Evolutionary conservation across 2,329 filamentous ascomycete species (phyloP).

Genomic region (Ophiostoma australiae): DNA sequence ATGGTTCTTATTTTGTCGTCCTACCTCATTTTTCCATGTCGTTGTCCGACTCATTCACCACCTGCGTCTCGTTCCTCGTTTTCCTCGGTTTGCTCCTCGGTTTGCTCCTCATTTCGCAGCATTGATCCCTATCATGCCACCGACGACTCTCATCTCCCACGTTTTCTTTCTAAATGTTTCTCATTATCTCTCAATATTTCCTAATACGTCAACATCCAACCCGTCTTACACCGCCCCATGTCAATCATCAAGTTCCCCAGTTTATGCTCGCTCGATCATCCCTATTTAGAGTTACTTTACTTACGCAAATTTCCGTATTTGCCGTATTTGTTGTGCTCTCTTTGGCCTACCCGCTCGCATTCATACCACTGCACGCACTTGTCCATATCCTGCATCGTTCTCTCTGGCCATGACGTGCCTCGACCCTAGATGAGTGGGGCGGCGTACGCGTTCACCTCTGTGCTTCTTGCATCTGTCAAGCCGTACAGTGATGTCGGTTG

Average conservation of each 20-base stretch:
- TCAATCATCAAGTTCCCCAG: neutral
- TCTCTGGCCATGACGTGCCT: conserved; percentile 5
- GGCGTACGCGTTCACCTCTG: conserved; percentile 13
- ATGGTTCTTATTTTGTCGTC: neutral
- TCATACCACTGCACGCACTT: neutral
- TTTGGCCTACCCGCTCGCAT: neutral
- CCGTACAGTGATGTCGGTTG: conserved; percentile 8
- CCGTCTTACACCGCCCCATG: conserved; percentile 16
- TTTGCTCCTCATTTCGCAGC: neutral
- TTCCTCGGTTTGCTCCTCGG: neutral
- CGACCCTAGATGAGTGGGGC: conserved; percentile 3
- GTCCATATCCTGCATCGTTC: no score
- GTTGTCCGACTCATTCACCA: neutral
- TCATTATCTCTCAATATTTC: neutral
- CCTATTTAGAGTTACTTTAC: neutral
- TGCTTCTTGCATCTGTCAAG: neutral
- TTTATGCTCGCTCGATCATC: neutral
- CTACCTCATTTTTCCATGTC: neutral
- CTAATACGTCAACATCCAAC: neutral
- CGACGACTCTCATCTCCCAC: neutral
- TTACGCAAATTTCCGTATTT: neutral
- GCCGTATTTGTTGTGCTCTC: neutral
- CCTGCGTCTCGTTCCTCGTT: neutral
- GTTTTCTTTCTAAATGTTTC: neutral
- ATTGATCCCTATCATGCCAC: neutral